Base-by-base conservation (phyloP, 768 basidiomycete genomes). In the Tylopilus felleus region DNA sequence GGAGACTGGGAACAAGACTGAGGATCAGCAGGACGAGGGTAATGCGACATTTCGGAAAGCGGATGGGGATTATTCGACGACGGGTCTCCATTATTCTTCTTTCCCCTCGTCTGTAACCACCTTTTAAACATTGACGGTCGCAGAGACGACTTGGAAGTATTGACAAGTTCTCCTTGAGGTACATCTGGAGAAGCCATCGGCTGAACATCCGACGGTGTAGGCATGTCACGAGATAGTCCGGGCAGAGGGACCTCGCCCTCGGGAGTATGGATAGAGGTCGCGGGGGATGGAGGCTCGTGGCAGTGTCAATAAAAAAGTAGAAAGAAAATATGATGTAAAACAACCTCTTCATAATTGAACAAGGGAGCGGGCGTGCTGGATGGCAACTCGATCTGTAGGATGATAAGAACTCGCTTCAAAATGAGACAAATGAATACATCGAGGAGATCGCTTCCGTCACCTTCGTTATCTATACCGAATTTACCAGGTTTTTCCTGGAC, bases 311-410 rank as follows among this genome's bases (percentile, higher is more conserved):
- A 38, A 8, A 7, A 3, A 19, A 1, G 6, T 33, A 13, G 13
- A 13, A 33, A 33, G 13, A 8, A 13, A 16, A 12, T 14, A n/a
- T n/a, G n/a, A n/a, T n/a, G n/a, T n/a, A n/a, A n/a, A n/a, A n/a
- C n/a, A 13, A 33, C 33, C 27, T 47, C 29, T 1, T 54, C 52
- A n/a, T 29, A 47, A 46, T 54, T n/a, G 13, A 56, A 56, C 0
- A 13, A 13, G 10, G 33, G n/a, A 0, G 21, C n/a, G 0, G 51
- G 41, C 3, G 36, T 4, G 7, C 14, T 41, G 4, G 49, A n/a
- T 8, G 50, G 44, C 13, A 46, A 10, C 8, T 41, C 50, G 8
- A 12, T n/a, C 50, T 55, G 28, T 33, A 14, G 2, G 3, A 16
- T 17, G 0, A 8, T 35, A 5, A 42, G 33, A 8, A 19, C 8